A percentile compares a stretch with the other conserved stretches of the same genome.
Evolutionary conservation across 495 filamentous ascomycete genomes (phyloP).

Genomic region (Wilcoxina mikolae): DNA sequence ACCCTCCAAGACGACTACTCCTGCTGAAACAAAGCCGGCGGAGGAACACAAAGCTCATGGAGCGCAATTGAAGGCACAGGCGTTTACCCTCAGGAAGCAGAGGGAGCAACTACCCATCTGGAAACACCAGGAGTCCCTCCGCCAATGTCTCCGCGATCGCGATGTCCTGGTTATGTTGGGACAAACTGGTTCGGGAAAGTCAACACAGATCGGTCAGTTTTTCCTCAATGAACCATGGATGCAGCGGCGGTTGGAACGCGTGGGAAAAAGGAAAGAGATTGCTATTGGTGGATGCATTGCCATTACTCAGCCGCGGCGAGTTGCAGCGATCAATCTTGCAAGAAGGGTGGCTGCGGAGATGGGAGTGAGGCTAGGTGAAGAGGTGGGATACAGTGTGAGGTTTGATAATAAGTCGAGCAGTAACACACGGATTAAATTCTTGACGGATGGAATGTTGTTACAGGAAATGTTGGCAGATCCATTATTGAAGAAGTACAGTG

Average conservation of each 20-base stretch:
- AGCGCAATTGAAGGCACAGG: constrained; percentile 12
- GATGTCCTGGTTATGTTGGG: constrained; percentile 77
- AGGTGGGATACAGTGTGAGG: constrained; percentile 83
- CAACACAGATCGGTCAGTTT: constrained; percentile 91
- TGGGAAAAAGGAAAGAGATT: constrained; percentile 33
- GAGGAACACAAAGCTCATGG: neutral
- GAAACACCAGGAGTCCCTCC: constrained; percentile 53
- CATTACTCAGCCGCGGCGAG: constrained; percentile 84
- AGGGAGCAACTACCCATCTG: constrained; percentile 69
- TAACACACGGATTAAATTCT: constrained; percentile 67
- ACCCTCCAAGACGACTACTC: too few relatives aligned
- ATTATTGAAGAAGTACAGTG: constrained; percentile 66
- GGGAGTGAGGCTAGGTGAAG: constrained; percentile 59
- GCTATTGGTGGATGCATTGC: constrained; percentile 75
- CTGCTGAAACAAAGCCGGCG: neutral
- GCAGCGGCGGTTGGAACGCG: constrained; percentile 37
- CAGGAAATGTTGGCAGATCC: constrained; percentile 89
- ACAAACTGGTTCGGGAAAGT: constrained; percentile 93
- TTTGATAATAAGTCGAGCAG: constrained; percentile 69
- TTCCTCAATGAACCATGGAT: constrained; percentile 59
- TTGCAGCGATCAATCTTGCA: constrained; percentile 88
- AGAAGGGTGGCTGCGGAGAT: constrained; percentile 78
- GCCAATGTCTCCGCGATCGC: constrained; percentile 44
- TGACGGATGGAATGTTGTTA: constrained; percentile 93
- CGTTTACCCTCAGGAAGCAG: constrained; percentile 33